These are phyloP conservation scores for Neoscytalidium dimidiatum DNA, from an alignment of 2,329 filamentous ascomycete genomes.

Conservation along the genomic window DNA sequence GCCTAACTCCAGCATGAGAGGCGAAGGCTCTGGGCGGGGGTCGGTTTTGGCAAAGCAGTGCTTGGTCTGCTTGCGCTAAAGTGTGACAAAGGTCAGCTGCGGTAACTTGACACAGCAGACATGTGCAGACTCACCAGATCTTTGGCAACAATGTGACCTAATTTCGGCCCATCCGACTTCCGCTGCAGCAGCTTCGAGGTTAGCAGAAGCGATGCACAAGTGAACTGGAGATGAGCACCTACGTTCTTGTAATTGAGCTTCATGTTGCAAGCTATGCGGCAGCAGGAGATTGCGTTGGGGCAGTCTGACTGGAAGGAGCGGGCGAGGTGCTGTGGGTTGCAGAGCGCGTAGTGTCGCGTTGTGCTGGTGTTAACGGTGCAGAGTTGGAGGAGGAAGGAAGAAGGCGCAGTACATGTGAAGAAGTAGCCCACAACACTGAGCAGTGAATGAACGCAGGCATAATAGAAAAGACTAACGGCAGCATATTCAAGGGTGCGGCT, in stretches of 20 bases:
- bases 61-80: conserved; percentile 35
- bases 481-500: no score
- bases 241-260: conserved; percentile 44
- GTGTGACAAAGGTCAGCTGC: conserved; percentile 23
- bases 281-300: not conserved
- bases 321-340: not conserved
- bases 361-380: not conserved
- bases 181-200: conserved; percentile 33
- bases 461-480: no score
- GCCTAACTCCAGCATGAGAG: conserved; percentile 48
- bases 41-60: conserved; percentile 24
- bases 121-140: conserved; percentile 40
- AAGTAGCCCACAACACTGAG: not conserved
- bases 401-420: not conserved
- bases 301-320: not conserved
- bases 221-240: conserved; percentile 21
- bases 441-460: not conserved
- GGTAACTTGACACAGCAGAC: conserved; percentile 24
- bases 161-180: conserved; percentile 47
- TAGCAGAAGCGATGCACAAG: not conserved
- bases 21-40: conserved; percentile 30
- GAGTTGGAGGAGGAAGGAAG: not conserved
- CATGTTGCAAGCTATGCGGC: conserved; percentile 16
- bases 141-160: conserved; percentile 47
- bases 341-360: not conserved